phyloP scores from a whole-genome alignment of 768 basidiomycete genomes.

The Macrocybe gigantea region DNA sequence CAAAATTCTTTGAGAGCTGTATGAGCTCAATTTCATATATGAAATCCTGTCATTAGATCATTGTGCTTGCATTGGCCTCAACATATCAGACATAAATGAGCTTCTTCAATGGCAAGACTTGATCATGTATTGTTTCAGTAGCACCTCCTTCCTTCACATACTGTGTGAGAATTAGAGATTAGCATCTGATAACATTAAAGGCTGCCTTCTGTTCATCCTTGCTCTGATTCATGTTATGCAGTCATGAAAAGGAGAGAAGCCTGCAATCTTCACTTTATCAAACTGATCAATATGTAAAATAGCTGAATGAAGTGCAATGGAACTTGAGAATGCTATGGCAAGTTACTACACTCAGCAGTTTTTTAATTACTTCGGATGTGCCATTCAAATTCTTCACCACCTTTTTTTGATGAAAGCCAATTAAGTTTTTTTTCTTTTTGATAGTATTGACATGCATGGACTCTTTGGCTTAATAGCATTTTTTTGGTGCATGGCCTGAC shows the following conservation, averaged over 20 bases:
- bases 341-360: not conserved
- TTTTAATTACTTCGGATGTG: slow-evolving; percentile 3
- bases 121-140: not conserved
- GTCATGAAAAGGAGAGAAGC: not conserved
- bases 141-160: not conserved
- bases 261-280: not conserved
- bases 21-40: slow-evolving; percentile 1
- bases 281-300: not conserved
- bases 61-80: not conserved
- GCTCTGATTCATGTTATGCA: not conserved
- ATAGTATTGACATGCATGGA: no score
- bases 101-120: not conserved
- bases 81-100: not conserved
- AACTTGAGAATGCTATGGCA: not conserved
- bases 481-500: no score
- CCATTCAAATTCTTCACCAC: no score
- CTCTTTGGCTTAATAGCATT: no score
- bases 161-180: not conserved
- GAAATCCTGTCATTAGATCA: not conserved
- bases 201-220: not conserved
- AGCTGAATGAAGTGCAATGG: not conserved
- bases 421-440: no score
- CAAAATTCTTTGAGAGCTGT: slow-evolving; percentile 5
- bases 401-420: no score
- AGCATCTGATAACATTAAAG: not conserved